A percentile compares a stretch with the other conserved stretches of the same genome.
Evolutionary conservation across 208 protist species (phyloP).

Genomic region (Porcisia hertigi): DNA sequence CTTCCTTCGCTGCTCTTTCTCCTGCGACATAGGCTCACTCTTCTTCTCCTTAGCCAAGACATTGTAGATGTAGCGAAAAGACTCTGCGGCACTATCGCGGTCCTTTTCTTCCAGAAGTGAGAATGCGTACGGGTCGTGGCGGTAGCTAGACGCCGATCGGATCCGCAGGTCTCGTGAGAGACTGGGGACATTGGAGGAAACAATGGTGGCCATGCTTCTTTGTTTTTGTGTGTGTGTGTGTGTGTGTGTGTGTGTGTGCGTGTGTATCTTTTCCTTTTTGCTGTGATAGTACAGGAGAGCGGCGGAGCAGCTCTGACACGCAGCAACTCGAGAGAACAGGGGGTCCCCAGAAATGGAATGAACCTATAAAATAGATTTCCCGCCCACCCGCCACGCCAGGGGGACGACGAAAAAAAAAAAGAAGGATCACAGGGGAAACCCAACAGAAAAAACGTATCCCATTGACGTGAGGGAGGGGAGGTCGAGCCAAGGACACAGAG

Average conservation of each 20-base stretch:
- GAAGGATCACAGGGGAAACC: too few species aligned
- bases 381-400: too few species aligned
- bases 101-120: slow-evolving; percentile 29
- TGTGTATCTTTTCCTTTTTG: not conserved
- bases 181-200: not conserved
- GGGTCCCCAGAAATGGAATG: too few species aligned
- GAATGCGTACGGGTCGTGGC: slow-evolving; percentile 55
- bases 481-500: slow-evolving; percentile 12
- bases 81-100: slow-evolving; percentile 16
- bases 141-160: slow-evolving; percentile 24
- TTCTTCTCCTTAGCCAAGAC: slow-evolving; percentile 2
- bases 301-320: not conserved
- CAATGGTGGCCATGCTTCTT: slow-evolving; percentile 3
- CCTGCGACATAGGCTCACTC: not conserved
- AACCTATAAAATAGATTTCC: too few species aligned
- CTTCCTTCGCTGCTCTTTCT: slow-evolving; percentile 1
- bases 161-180: not conserved
- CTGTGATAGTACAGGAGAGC: too few species aligned
- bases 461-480: not conserved
- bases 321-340: not conserved
- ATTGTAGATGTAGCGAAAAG: slow-evolving; percentile 29
- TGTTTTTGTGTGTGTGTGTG: not conserved
- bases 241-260: not conserved
- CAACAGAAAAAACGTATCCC: not conserved
- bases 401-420: too few species aligned